Conservation (phyloP, 371 early-diverging fungal genomes). For the Mortierella sp. region DNA sequence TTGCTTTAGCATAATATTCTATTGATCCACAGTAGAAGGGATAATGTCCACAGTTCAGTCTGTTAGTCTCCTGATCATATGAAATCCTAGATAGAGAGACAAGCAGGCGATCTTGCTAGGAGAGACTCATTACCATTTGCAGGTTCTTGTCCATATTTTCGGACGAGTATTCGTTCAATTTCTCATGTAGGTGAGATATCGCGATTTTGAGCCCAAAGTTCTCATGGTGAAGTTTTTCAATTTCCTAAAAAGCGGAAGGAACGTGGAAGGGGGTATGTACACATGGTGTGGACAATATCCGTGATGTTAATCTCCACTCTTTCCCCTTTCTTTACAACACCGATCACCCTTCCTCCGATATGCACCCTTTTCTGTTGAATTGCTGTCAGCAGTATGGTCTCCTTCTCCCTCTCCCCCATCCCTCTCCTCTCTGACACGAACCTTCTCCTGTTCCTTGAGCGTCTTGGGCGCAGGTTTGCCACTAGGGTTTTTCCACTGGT, state of each 20-base stretch:
- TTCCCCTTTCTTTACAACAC: no score
- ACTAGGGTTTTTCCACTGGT: conserved; percentile 30
- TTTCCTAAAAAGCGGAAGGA: conserved; percentile 56
- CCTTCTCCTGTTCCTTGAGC: conserved; percentile 74
- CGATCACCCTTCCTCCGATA: no score
- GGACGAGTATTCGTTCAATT: conserved; percentile 65
- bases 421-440: conserved; percentile 14
- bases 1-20: conserved; percentile 69
- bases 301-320: neutral
- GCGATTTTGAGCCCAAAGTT: conserved; percentile 77
- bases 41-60: neutral
- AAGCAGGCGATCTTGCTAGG: neutral
- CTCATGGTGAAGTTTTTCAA: conserved; percentile 76
- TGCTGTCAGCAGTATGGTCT: neutral
- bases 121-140: conserved; percentile 60
- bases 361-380: no score
- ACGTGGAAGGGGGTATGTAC: neutral
- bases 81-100: neutral
- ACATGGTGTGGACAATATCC: neutral
- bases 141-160: conserved; percentile 64
- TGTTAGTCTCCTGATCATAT: conserved; percentile 12
- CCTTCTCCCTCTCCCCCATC: no score
- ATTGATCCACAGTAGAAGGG: conserved; percentile 36
- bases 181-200: conserved; percentile 73
- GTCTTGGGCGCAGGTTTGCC: conserved; percentile 58